Conservation (phyloP, 2,329 filamentous ascomycete species). For the Aspergillus sp. region DNA sequence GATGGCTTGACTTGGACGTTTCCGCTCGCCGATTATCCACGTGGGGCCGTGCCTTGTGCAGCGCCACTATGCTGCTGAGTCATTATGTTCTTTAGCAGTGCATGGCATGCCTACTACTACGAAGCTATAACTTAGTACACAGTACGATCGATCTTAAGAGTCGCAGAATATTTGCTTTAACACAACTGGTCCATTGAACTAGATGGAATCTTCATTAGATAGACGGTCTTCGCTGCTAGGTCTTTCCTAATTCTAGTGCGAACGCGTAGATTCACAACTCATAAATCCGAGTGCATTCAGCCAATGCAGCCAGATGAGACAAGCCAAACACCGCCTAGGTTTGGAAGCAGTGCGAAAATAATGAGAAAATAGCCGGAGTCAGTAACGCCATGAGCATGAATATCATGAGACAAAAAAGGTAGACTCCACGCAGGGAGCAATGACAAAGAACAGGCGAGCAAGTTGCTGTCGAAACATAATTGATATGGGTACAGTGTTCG, state of each 20-base stretch:
- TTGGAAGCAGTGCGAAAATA: background rate
- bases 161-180: no score
- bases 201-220: background rate
- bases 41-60: background rate
- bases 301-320: background rate
- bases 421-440: background rate
- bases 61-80: background rate
- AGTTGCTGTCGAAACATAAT: background rate
- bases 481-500: constrained; percentile 3
- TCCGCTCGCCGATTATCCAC: background rate
- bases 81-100: background rate
- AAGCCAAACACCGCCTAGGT: background rate
- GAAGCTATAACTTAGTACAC: no score
- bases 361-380: background rate
- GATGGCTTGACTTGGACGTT: background rate
- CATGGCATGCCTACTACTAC: background rate
- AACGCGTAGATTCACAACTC: background rate
- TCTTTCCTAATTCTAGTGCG: background rate
- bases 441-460: background rate
- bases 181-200: no score
- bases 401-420: background rate
- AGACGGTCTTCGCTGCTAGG: background rate
- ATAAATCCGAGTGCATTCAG: background rate
- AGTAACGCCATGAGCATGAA: background rate
- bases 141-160: background rate